Percentiles rank a stretch among this genome's conserved stretches.
phyloP scores from a whole-genome alignment of 2,329 filamentous ascomycete species.

The Colletotrichum higginsianum region DNA sequence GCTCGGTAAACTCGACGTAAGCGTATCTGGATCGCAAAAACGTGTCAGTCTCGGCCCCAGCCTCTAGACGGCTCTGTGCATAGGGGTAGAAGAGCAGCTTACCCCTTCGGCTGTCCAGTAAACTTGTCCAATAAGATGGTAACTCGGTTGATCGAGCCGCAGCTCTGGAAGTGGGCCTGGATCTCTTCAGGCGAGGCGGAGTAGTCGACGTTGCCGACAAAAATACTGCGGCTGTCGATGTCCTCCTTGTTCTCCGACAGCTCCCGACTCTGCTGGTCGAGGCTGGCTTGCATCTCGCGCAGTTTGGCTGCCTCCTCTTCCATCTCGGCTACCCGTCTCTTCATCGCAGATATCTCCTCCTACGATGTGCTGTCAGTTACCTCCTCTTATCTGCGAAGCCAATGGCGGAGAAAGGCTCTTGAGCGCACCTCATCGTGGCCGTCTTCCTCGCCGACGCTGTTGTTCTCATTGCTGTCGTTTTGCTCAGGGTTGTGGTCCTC shows the following conservation, averaged over 20 bases:
- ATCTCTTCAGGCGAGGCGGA: slow-evolving; percentile 97
- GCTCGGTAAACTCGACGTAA: slow-evolving; percentile 98
- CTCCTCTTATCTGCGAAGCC: slow-evolving; percentile 43
- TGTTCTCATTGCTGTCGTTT: slow-evolving; percentile 48
- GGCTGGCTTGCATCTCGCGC: slow-evolving; percentile 86
- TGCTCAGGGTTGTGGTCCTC: slow-evolving; percentile 53
- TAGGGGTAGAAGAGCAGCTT: slow-evolving; percentile 53
- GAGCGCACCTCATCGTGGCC: slow-evolving; percentile 64
- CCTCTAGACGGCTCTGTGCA: background rate
- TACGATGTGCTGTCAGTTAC: slow-evolving; percentile 49
- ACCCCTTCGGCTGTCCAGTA: slow-evolving; percentile 99
- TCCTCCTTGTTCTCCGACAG: slow-evolving; percentile 89
- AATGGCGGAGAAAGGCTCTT: slow-evolving; percentile 34
- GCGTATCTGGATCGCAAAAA: slow-evolving; percentile 78
- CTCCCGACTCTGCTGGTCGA: slow-evolving; percentile 88
- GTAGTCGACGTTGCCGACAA: slow-evolving; percentile 99
- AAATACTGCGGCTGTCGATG: slow-evolving; percentile 94
- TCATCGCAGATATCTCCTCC: slow-evolving; percentile 91
- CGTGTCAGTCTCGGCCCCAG: background rate
- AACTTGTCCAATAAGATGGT: slow-evolving; percentile 99
- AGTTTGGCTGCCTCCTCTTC: slow-evolving; percentile 90
- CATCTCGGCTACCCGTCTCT: slow-evolving; percentile 89
- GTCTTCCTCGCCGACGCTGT: slow-evolving; percentile 53
- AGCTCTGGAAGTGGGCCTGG: slow-evolving; percentile 97
- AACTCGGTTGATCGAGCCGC: slow-evolving; percentile 96